Base-by-base conservation (phyloP, 139 green algal genomes). In the Volvox reticuliferus region DNA sequence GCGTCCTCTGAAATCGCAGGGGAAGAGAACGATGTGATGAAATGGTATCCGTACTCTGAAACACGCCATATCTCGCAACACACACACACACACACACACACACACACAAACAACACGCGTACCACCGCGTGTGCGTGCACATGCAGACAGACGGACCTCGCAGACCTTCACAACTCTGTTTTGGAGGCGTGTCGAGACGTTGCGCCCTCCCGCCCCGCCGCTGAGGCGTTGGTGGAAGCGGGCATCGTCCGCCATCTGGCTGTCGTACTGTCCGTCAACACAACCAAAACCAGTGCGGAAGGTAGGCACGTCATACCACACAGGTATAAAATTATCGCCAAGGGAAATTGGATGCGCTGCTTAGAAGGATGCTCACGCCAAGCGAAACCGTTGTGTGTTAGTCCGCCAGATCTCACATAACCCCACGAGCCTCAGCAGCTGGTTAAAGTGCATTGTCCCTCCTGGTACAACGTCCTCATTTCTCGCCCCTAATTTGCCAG, bases 101-200 rank as follows among this genome's bases (percentile, higher is more conserved):
- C 6, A 12, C 65, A 73, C 62, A 69, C 62, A 19, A 69, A 19
- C 19, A 19, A 69, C 17, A 19, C 62, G 62, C 16, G 65, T 28
- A 12, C 21, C 65, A 12, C 21, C 12, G 65, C 24, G 65, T 73
- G 24, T 73, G 65, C 65, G 65, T 73, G 65, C 65, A 24, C 65
- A 16, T 22, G 30, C 83, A 89, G 85, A 12, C 18, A 82, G 9
- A 89, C 85, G 21, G n/a, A 71, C 6, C 22, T 28, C 0, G 37
- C 85, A 0, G 69, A 82, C 44, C 69, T 89, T 9, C 85, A 73
- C 18, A 82, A 71, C n/a, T 69, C 85, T 1, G 85, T 73, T 12
- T 36, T 89, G 37, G 85, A 89, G n/a, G 69, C 85, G 0, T 71
- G 44, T 20, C 37, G 85, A 1, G 85, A 89, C 44, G 69, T 82